Base-by-base conservation (phyloP, 441 rosid species). In the Manihot esculenta region DNA sequence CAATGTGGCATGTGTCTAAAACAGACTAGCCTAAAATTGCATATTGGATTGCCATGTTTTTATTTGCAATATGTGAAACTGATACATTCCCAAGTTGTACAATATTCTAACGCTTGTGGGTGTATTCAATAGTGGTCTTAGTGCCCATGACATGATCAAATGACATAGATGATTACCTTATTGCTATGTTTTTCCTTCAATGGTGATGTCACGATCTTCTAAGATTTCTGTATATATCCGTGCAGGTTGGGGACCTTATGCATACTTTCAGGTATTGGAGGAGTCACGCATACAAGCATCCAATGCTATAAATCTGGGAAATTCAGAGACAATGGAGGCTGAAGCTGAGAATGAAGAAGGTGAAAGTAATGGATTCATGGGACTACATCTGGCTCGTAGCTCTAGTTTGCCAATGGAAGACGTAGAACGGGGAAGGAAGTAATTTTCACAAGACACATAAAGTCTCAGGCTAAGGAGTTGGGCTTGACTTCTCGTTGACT, bases 161-260 rank as follows among this genome's bases (percentile, higher is more conserved):
- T 7, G 7, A 4, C 41, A 5, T 35, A 6, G 41, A 2, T 7
- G 7, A 35, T 35, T 7, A 35, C 41, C 41, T 35, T 35, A 5
- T 35, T 21, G 12, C 30, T 20, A 3, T 54, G 23, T 23, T 65
- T n/a, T 8, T 50, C 8, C 58, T 38, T 53, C 2, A 13, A 2
- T 44, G 68, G 18, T 8, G 8, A 9, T 44, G 30, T 2, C 51
- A 1, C n/a, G 47, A 20, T 33, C 24, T 33, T 56, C 49, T 69
- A 18, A 64, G 26, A n/a, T 21, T 65, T 38, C 63, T 71, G 23
- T 26, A 6, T 9, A 12, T 51, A 30, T 62, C 44, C 71, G 54
- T 73, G 45, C 57, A 91, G 97, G 92, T 57, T 93, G 96, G 94
- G 93, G 93, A 38, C 88, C 98, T 44, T 88, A 91, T 59, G 96